Percentiles rank a stretch among this genome's conserved stretches.
Conservation (phyloP, 1,139 yeast genomes). For the Scheffersomyces segobiensis region DNA sequence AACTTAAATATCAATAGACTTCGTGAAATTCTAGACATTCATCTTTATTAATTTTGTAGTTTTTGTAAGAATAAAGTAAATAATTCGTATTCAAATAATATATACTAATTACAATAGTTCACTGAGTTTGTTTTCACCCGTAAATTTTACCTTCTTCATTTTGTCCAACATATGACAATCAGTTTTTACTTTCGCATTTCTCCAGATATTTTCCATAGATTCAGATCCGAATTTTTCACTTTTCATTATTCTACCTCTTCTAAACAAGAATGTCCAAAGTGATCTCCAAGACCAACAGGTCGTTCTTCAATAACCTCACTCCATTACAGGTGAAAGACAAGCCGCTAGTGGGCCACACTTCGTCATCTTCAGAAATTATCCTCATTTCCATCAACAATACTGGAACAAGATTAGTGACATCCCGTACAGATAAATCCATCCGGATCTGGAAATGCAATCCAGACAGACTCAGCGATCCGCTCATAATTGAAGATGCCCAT, state of each 20-base stretch:
- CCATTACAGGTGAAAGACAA: conserved; percentile 24
- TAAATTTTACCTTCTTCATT: not conserved
- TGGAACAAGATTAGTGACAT: conserved; percentile 46
- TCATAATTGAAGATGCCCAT: conserved; percentile 46
- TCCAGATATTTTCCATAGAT: not conserved
- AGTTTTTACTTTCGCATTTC: not conserved
- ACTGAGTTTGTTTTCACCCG: not conserved
- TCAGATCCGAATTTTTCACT: not conserved
- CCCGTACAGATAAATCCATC: conserved; percentile 48
- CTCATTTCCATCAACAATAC: conserved; percentile 34
- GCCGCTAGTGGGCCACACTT: conserved; percentile 25
- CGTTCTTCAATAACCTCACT: conserved; percentile 25
- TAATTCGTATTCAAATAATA: too few species aligned
- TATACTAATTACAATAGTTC: not conserved
- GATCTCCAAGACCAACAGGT: conserved; percentile 8
- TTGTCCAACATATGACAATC: not conserved
- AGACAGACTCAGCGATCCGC: conserved; percentile 32
- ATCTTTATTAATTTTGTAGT: not conserved
- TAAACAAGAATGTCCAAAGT: not conserved
- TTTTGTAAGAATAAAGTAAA: not conserved
- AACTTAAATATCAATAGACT: too few species aligned
- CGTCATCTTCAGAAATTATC: conserved; percentile 32
- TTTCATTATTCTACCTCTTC: not conserved
- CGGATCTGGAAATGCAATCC: conserved; percentile 41
- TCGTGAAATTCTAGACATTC: too few species aligned